Evolutionary conservation across 179 eudicot species (phyloP), one percentile per base, ranked within the genome.

Genomic region (Vitellaria paradoxa): DNA sequence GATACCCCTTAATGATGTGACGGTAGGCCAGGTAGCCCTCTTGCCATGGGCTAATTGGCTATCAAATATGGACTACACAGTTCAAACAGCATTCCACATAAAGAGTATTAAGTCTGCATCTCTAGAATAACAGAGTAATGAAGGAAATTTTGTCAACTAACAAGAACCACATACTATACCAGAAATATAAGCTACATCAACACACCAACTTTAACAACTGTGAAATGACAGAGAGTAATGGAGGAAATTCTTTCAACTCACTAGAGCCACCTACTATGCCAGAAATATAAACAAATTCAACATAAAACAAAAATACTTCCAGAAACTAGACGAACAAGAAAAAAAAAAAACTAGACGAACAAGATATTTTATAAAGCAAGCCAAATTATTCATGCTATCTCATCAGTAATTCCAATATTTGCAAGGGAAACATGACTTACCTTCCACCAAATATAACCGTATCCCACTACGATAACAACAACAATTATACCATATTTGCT

Each of bases 361-460:
- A 21, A 49, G 59, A 69, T 49, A 21, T 30, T 21, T 23, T 69
- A 69, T 23, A 55, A 69, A 10, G 42, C 57, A 69, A 52, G 49
- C 59, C 9, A 69, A 69, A 69, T 18, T 12, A 69, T 68, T 24
- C 7, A 49, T 12, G 55, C 62, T 53, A 53, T 17, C 18, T 53
- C 18, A 3, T 17, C 20, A 53, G 74, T 5, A 6, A 71, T 55
- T 71, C 74, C 74, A 71, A 71, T 23, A 71, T 52, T 71, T 23
- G 62, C 6, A 14, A 50, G 66, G 56, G 68, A 46, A 42, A 49
- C 20, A 21, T 13, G 60, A 75, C 59, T 68, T 76, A 75, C 82
- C 78, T 80, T 80, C 79, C 79, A 80, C 79, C 79, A 69, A 55
- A 70, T 26, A 62, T 75, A 79, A 57, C 82, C 79, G 12, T 70